Evolutionary conservation across 495 filamentous ascomycete genomes (phyloP).

Genomic region (Evernia prunastri): DNA sequence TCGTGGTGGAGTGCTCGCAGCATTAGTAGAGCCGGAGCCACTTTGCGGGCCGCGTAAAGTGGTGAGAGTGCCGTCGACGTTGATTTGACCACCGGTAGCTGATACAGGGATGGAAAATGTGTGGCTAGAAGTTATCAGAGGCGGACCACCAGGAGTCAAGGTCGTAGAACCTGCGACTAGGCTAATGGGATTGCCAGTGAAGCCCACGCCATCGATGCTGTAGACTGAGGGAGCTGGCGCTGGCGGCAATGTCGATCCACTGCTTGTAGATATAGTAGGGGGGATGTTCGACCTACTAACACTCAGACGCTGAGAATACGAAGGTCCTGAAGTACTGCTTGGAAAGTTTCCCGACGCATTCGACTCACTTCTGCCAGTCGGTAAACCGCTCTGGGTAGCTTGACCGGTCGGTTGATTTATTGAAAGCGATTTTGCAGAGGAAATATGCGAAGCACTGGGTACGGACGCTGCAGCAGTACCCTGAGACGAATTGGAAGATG

Average conservation of each 20-base stretch:
- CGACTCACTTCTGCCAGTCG: neutral
- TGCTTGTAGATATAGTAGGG: neutral
- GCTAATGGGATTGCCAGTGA: conserved; percentile 8
- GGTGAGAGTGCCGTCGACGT: conserved; percentile 4
- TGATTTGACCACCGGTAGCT: neutral
- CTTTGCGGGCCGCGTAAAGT: neutral
- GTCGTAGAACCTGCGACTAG: neutral
- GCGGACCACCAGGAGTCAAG: conserved; percentile 4
- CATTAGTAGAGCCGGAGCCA: neutral
- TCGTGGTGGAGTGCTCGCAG: neutral
- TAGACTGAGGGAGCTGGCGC: neutral
- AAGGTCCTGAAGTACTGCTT: neutral
- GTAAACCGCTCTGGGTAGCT: neutral
- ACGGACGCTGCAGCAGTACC: neutral
- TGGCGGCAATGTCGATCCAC: neutral
- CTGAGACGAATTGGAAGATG: neutral
- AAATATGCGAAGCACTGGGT: neutral
- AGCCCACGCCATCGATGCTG: conserved; percentile 4
- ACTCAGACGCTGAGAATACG: neutral
- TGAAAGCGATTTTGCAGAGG: neutral
- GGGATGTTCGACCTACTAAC: neutral
- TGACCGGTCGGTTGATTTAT: neutral
- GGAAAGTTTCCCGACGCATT: neutral
- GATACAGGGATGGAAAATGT: conserved; percentile 2
- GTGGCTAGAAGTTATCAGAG: neutral